Percentiles rank a stretch among this genome's conserved stretches.
Conservation (phyloP, 2,329 filamentous ascomycete genomes). For the Xylaria sp. region DNA sequence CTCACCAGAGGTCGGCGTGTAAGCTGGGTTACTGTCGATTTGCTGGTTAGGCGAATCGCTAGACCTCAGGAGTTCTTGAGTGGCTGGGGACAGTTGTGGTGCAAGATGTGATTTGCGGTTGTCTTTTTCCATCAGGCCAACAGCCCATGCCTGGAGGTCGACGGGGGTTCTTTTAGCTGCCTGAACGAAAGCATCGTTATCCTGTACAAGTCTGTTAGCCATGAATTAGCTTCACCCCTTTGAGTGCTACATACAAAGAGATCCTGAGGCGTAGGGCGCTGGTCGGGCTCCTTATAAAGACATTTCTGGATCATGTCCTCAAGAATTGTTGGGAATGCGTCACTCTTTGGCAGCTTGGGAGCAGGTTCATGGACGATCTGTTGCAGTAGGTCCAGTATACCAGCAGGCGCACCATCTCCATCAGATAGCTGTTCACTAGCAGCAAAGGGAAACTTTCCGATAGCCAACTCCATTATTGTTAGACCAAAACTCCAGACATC, state of each 20-base stretch:
- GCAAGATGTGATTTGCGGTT: constrained; percentile 95
- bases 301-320: constrained; percentile 99
- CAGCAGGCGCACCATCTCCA: constrained; percentile 84
- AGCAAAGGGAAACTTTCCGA: constrained; percentile 96
- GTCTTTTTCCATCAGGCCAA: constrained; percentile 91
- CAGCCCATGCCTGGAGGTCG: constrained; percentile 91
- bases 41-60: constrained; percentile 68
- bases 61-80: constrained; percentile 77
- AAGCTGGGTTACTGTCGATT: constrained; percentile 58
- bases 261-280: constrained; percentile 90
- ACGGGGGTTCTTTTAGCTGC: constrained; percentile 97
- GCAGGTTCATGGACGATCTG: constrained; percentile 98
- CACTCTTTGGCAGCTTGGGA: constrained; percentile 92
- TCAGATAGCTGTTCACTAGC: constrained; percentile 77
- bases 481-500: constrained; percentile 99
- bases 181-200: constrained; percentile 92
- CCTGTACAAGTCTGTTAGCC: constrained; percentile 62
- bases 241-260: constrained; percentile 77
- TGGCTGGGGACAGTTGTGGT: constrained; percentile 81
- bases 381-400: constrained; percentile 94
- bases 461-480: constrained; percentile 95
- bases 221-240: constrained; percentile 37
- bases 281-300: constrained; percentile 86
- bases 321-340: constrained; percentile 93
- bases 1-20: constrained; percentile 77